Base-by-base conservation (phyloP, 2,329 filamentous ascomycete genomes). In the Aspergillus neoniger region DNA sequence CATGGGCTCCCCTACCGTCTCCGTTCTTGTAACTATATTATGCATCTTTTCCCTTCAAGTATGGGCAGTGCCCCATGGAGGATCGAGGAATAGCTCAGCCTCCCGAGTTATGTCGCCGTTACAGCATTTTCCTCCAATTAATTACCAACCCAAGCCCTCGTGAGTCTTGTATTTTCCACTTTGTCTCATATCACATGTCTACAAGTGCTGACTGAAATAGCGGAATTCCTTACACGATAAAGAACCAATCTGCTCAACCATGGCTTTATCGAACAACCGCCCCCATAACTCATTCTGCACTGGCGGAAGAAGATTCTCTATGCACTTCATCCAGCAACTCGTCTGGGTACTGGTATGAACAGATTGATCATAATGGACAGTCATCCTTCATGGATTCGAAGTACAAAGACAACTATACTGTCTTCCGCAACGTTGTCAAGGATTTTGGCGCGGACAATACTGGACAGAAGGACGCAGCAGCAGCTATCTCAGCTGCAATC, bases 361-460 rank as follows among this genome's bases (percentile, higher is more conserved):
- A 63, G n/a, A 70, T 72, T 43, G 61, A 61, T 17, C 71, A 73
- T 41, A 65, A 72, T 54, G 71, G 68, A 5, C 52, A 72, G 39
- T 72, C 71, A 1, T 72, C 71, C 1, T 74, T 69, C 48, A 52
- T 73, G 61, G 53, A 57, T 8, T 58, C 62, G 0, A 49, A 61
- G 0, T 66, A 68, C 25, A 75, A 73, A 36, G 56, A 63, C 44
- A 68, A 67, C 30, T 76, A 76, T 59, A 66, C 62, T 5, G 73
- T 76, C n/a, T 74, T 76, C 38, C 72, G 74, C 5, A 75, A 76
- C 51, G 73, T 74, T 3, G 74, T 77, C 15, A 67, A 65, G 4
- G 71, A 75, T 44, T 75, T 68, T 58, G 65, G 65, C 4, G 74
- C 75, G 4, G 72, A 74, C 43, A 73, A 74, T 38, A 75, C 74